A percentile compares a stretch with the other conserved stretches of the same genome.
Evolutionary conservation across 495 filamentous ascomycete species (phyloP).

Genomic region (Penicillium macrosclerotiorum): DNA sequence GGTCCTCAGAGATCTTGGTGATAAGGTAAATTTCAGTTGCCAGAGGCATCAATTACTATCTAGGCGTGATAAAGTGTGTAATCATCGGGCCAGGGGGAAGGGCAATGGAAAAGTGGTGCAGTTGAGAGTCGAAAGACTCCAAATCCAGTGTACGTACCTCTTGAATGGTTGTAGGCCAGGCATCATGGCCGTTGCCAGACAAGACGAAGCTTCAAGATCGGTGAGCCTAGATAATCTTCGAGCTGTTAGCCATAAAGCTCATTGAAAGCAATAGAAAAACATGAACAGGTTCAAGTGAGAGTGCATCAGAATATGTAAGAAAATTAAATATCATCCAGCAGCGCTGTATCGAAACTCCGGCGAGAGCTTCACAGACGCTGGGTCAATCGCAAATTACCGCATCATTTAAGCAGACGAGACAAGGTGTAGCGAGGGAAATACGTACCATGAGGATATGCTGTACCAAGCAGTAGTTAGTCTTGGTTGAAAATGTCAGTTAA

Average conservation of each 20-base stretch:
- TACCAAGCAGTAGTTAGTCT: constrained; percentile 1
- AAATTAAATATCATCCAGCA: constrained; percentile 82
- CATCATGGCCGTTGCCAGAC: constrained; percentile 1
- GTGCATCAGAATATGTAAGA: constrained; percentile 95
- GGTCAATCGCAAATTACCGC: constrained; percentile 99
- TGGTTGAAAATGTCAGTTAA: too few species aligned
- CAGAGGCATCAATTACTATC: constrained; percentile 78
- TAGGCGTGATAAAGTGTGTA: constrained; percentile 71
- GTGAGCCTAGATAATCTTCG: constrained; percentile 18
- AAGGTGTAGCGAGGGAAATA: constrained; percentile 4
- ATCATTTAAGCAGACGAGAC: constrained; percentile 57
- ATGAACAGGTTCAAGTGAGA: constrained; percentile 10
- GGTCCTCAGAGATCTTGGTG: constrained; percentile 88
- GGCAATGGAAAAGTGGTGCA: constrained; percentile 1
- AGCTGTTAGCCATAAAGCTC: constrained; percentile 27
- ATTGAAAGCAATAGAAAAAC: constrained; percentile 13
- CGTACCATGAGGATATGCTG: constrained; percentile 27
- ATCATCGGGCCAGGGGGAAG: constrained; percentile 58
- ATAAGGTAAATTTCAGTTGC: constrained; percentile 62
- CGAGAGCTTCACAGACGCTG: constrained; percentile 74
- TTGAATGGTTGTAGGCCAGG: background rate
- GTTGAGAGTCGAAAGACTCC: too few species aligned
- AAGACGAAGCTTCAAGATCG: background rate
- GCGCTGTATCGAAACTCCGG: constrained; percentile 76
- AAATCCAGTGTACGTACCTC: constrained; percentile 5